These are phyloP conservation scores for Erigeron canadensis DNA, from an alignment of 129 eudicot species.

Conservation along the genomic window DNA sequence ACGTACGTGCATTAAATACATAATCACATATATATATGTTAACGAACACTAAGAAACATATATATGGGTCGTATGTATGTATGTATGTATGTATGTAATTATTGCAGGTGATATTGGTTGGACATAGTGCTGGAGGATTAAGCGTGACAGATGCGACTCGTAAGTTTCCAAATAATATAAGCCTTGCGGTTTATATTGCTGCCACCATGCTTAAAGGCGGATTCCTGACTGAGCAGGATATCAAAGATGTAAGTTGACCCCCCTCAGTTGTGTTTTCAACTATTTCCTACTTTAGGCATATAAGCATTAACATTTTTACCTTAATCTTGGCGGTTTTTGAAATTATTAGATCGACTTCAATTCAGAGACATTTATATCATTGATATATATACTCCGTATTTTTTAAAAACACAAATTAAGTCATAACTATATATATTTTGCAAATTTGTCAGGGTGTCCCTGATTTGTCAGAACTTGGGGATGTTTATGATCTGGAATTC, in stretches of 20 bases:
- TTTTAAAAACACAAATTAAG: no score
- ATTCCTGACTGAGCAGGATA: conserved; percentile 42
- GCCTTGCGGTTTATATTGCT: conserved; percentile 57
- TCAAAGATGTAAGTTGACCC: conserved; percentile 51
- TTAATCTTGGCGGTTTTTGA: no score
- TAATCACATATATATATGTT: background rate
- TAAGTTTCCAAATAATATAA: conserved; percentile 54
- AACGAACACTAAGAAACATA: background rate
- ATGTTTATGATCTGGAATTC: conserved; percentile 49
- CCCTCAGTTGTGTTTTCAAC: background rate
- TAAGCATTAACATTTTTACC: no score
- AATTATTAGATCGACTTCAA: no score
- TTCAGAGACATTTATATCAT: no score
- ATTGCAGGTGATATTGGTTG: conserved; percentile 73
- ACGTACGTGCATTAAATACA: no score
- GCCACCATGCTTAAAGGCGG: conserved; percentile 85
- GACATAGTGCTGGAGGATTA: conserved; percentile 90
- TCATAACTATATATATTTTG: background rate
- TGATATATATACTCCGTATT: no score
- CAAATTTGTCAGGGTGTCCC: conserved; percentile 57
- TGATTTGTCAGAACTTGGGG: conserved; percentile 56
- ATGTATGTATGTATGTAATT: no score
- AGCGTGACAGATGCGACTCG: conserved; percentile 60
- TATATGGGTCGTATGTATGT: background rate
- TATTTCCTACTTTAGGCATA: no score